A percentile compares a stretch with the other conserved stretches of the same genome.
phyloP scores from a whole-genome alignment of 2,329 filamentous ascomycete species.

The Gliomastix tumulicola region DNA sequence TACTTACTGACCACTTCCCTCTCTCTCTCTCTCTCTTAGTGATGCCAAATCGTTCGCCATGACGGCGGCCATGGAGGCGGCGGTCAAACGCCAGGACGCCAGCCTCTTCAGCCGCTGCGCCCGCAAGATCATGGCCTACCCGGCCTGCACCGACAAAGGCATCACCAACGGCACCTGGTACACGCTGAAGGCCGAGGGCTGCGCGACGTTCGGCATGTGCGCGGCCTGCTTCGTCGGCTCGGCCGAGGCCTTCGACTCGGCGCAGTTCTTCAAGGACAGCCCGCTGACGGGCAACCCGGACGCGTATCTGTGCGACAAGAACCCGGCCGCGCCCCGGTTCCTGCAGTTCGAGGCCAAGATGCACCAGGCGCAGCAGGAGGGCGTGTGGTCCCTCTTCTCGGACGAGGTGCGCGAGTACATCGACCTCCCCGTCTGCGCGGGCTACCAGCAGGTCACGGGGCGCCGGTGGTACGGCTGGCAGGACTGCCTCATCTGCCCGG shows the following conservation, averaged over 20 bases:
- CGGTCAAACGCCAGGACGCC: constrained; percentile 15
- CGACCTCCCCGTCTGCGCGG: constrained; percentile 16
- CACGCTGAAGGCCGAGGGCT: constrained; percentile 15
- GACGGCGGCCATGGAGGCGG: constrained; percentile 14
- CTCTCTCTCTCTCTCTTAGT: too few relatives aligned
- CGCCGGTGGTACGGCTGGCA: constrained; percentile 25
- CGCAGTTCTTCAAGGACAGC: constrained; percentile 16
- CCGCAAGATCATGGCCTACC: constrained; percentile 8
- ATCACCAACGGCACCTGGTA: constrained; percentile 24
- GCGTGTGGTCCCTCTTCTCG: constrained; percentile 19
- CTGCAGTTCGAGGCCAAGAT: constrained; percentile 14
- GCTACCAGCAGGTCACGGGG: constrained; percentile 14
- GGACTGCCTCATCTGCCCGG: constrained; percentile 21
- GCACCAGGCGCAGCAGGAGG: constrained; percentile 19
- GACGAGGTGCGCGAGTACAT: constrained; percentile 20
- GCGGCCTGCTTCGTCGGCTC: constrained; percentile 23
- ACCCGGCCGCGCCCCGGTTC: constrained; percentile 14
- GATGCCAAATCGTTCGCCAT: constrained; percentile 13
- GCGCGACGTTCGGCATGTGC: constrained; percentile 17
- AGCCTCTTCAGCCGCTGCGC: constrained; percentile 16
- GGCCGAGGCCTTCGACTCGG: constrained; percentile 14
- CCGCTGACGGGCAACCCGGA: constrained; percentile 7
- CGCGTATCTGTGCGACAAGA: constrained; percentile 21
- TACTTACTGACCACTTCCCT: not conserved
- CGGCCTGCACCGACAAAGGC: constrained; percentile 17